A percentile compares a stretch with the other conserved stretches of the same genome.
Evolutionary conservation across 106 monocot genomes (phyloP).

Genomic region (Dioscorea alata): DNA sequence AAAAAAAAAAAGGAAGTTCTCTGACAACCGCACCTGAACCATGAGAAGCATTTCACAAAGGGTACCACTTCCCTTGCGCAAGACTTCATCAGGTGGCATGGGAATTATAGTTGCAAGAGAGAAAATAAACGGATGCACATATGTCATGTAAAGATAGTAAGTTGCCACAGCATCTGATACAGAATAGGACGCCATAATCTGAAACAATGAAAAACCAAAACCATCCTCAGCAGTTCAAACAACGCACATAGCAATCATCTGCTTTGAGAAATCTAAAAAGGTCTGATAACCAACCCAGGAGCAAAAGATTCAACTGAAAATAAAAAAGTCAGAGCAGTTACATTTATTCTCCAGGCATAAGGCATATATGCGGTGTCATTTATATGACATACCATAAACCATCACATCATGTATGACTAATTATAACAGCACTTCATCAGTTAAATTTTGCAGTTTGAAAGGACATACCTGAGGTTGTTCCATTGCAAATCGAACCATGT

Average conservation of each 20-base stretch:
- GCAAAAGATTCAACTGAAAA: too few relatives aligned
- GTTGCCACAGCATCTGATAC: conserved; percentile 99
- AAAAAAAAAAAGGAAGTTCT: not conserved
- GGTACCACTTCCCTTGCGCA: conserved; percentile 97
- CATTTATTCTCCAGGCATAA: too few relatives aligned
- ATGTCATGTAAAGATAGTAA: conserved; percentile 97
- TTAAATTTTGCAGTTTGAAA: not conserved
- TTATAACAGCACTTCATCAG: too few relatives aligned
- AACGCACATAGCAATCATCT: not conserved
- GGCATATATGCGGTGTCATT: too few relatives aligned
- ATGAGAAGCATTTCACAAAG: conserved; percentile 99
- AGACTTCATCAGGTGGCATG: conserved; percentile 95
- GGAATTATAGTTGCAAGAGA: conserved; percentile 99
- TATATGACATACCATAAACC: too few relatives aligned
- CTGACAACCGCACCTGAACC: conserved; percentile 67
- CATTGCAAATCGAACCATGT: conserved; percentile 99
- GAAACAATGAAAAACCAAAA: conserved; percentile 19
- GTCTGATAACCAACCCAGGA: too few relatives aligned
- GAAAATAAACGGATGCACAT: conserved; percentile 99
- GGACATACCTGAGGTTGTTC: conserved; percentile 77
- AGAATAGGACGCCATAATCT: conserved; percentile 99
- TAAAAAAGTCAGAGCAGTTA: too few relatives aligned
- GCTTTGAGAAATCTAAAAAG: not conserved
- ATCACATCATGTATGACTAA: too few relatives aligned
- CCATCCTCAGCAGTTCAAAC: conserved; percentile 1